phyloP scores from a whole-genome alignment of 2,329 filamentous ascomycete species.

The Mollisiaceae sp. region DNA sequence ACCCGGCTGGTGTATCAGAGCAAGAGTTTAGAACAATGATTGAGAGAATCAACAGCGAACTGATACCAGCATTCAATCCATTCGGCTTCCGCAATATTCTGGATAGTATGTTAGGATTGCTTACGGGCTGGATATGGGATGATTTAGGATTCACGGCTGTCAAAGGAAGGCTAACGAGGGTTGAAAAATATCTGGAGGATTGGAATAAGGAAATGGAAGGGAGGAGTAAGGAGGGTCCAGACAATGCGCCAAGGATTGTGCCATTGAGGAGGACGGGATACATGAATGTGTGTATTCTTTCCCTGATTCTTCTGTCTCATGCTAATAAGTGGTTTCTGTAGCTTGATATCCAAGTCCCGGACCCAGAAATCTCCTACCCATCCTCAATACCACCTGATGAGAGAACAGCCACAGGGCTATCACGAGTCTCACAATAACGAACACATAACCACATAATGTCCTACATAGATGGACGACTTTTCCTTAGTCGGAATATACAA shows the following conservation, averaged over 20 bases:
- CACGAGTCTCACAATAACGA: slow-evolving; percentile 20
- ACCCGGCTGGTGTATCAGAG: slow-evolving; percentile 80
- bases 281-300: slow-evolving; percentile 68
- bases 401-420: slow-evolving; percentile 29
- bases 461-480: neutral
- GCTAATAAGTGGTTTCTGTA: slow-evolving; percentile 45
- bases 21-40: slow-evolving; percentile 85
- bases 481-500: neutral
- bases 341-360: slow-evolving; percentile 82
- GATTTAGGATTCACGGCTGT: slow-evolving; percentile 79
- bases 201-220: slow-evolving; percentile 81
- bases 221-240: slow-evolving; percentile 56
- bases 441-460: neutral
- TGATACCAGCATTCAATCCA: slow-evolving; percentile 81
- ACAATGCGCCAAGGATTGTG: slow-evolving; percentile 71
- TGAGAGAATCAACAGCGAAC: slow-evolving; percentile 78
- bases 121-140: slow-evolving; percentile 95
- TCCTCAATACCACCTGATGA: slow-evolving; percentile 19
- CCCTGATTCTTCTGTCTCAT: neutral
- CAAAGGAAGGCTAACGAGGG: slow-evolving; percentile 70
- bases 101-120: slow-evolving; percentile 77
- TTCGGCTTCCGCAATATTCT: slow-evolving; percentile 77
- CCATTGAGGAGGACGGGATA: slow-evolving; percentile 84
- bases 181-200: slow-evolving; percentile 83
- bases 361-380: slow-evolving; percentile 67